A percentile compares a stretch with the other conserved stretches of the same genome.
phyloP scores from a whole-genome alignment of 2,329 filamentous ascomycete species.

The Diaporthe vexans region DNA sequence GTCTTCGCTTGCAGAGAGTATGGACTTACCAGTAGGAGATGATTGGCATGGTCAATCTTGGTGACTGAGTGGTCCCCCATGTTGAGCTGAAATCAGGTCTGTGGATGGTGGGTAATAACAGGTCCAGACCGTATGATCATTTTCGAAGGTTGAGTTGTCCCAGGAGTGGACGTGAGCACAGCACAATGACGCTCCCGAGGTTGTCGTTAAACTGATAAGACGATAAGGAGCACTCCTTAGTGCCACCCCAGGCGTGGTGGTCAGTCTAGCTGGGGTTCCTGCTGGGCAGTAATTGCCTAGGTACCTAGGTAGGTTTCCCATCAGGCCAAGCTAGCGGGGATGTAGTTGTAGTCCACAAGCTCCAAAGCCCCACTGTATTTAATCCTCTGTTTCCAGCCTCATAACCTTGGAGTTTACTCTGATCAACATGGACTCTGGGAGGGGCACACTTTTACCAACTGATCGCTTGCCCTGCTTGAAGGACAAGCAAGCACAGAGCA shows the following conservation, averaged over 20 bases:
- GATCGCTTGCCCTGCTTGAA: too few species aligned
- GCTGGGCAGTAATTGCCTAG: too few species aligned
- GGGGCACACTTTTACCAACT: too few species aligned
- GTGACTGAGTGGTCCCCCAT: constrained; percentile 75
- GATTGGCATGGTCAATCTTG: constrained; percentile 80
- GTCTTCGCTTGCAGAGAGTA: neutral
- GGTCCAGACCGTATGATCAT: neutral
- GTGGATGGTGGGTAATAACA: neutral
- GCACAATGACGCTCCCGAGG: constrained; percentile 37
- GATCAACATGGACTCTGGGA: too few species aligned
- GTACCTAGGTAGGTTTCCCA: too few species aligned
- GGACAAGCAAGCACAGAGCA: too few species aligned
- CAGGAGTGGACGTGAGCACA: neutral
- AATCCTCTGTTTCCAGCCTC: too few species aligned
- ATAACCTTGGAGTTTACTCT: too few species aligned
- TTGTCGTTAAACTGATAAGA: constrained; percentile 33
- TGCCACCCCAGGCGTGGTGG: constrained; percentile 10
- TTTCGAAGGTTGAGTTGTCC: neutral
- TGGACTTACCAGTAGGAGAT: constrained; percentile 77
- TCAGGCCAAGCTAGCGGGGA: too few species aligned
- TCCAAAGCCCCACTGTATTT: too few species aligned
- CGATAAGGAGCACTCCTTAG: neutral
- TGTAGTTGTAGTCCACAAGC: too few species aligned
- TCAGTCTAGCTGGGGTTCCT: too few species aligned
- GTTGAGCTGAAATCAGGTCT: constrained; percentile 41